Conservation (phyloP, 1,139 yeast species). For the Debaryomyces nepalensis region DNA sequence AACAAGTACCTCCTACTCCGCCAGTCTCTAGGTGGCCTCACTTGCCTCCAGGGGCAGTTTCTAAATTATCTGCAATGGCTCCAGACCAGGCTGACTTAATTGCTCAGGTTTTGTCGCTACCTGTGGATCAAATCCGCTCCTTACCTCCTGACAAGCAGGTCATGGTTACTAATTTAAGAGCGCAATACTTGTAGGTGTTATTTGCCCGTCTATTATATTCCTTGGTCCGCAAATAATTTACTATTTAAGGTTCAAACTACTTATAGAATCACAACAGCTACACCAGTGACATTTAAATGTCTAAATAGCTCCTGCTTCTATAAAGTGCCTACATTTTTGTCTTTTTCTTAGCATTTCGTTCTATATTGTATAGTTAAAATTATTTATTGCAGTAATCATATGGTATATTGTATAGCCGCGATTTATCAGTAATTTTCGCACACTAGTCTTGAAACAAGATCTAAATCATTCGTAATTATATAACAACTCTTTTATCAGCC, state of each 20-base stretch:
- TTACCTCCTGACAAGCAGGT: conserved; percentile 64
- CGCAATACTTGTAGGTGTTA: conserved; percentile 51
- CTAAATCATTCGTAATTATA: background rate
- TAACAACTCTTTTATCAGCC: background rate
- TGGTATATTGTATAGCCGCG: conserved; percentile 4
- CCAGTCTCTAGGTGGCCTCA: conserved; percentile 51
- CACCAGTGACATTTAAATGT: background rate
- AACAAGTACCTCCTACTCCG: conserved; percentile 21
- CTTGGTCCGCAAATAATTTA: background rate
- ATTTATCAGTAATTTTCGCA: conserved; percentile 10
- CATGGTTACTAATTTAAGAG: conserved; percentile 62
- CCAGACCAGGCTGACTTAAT: conserved; percentile 66
- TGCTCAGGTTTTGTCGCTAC: conserved; percentile 63
- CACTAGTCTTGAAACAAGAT: background rate
- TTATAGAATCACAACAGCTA: background rate
- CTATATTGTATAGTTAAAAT: conserved; percentile 4
- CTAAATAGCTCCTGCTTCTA: background rate
- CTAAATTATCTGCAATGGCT: conserved; percentile 51
- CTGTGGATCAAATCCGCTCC: conserved; percentile 56
- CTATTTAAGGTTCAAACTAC: background rate
- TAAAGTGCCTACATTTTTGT: conserved; percentile 1
- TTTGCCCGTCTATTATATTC: background rate
- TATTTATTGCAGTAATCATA: background rate
- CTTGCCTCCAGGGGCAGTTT: conserved; percentile 53
- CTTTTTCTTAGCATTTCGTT: conserved; percentile 4